phyloP scores from a whole-genome alignment of 2,329 filamentous ascomycete species.

The Lithohypha guttulata region DNA sequence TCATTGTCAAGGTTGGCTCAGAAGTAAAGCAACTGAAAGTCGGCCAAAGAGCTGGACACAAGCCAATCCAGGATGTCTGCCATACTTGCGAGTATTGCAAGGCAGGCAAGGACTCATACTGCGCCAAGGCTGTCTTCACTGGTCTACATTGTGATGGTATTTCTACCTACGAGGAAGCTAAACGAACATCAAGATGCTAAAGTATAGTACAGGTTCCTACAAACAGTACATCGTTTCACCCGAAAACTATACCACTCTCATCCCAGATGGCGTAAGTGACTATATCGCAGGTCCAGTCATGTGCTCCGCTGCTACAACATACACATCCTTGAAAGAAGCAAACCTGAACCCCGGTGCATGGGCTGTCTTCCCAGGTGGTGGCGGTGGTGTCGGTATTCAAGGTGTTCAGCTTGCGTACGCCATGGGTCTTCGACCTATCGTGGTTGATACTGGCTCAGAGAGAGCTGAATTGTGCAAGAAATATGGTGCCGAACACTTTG shows the following conservation, averaged over 20 bases:
- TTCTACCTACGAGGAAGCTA: neutral
- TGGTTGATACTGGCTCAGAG: conserved; percentile 41
- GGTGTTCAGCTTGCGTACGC: conserved; percentile 44
- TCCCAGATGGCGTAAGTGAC: conserved; percentile 45
- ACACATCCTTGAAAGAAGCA: conserved; percentile 44
- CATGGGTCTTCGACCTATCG: conserved; percentile 47
- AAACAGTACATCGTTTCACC: conserved; percentile 49
- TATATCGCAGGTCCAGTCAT: conserved; percentile 48
- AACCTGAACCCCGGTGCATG: conserved; percentile 41
- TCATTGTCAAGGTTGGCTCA: conserved; percentile 45
- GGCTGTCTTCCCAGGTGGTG: conserved; percentile 46
- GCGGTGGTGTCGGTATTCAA: conserved; percentile 47
- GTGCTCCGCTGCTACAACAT: conserved; percentile 49
- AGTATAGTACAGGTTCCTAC: conserved; percentile 36
- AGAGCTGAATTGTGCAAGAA: conserved; percentile 37
- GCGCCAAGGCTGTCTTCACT: conserved; percentile 33
- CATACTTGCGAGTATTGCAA: conserved; percentile 41
- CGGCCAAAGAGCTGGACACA: conserved; percentile 43
- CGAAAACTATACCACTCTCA: conserved; percentile 43
- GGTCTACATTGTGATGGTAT: conserved; percentile 29
- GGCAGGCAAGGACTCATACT: conserved; percentile 44
- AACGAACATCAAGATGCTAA: neutral
- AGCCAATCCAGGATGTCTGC: conserved; percentile 43
- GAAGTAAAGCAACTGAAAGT: conserved; percentile 43
- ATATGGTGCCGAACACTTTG: conserved; percentile 45